Evolutionary conservation across 1,284 basidiomycete genomes (phyloP).

Genomic region (Pyrrhoderma noxium): DNA sequence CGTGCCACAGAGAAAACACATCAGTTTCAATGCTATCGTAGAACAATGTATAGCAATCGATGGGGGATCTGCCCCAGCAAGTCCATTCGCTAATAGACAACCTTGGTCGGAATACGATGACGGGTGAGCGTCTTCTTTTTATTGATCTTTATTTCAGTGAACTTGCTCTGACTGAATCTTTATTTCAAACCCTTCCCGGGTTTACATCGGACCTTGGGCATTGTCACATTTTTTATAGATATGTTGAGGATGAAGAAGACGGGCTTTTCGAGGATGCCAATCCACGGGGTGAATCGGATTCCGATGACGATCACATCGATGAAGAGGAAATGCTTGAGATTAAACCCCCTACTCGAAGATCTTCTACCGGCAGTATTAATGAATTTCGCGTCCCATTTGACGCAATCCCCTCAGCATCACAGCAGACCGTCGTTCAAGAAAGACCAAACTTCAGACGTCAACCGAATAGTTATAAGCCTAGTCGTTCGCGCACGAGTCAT

Average conservation of each 20-base stretch:
- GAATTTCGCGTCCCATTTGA: conserved; percentile 21
- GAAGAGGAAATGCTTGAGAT: conserved; percentile 64
- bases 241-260: conserved; percentile 12
- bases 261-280: conserved; percentile 12
- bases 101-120: conserved; percentile 18
- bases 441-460: conserved; percentile 10
- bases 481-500: conserved; percentile 5
- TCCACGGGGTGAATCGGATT: conserved; percentile 6
- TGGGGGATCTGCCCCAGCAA: conserved; percentile 28
- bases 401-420: conserved; percentile 21
- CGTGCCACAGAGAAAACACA: conserved; percentile 64
- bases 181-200: not conserved
- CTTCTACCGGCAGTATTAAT: conserved; percentile 24
- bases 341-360: conserved; percentile 29
- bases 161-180: conserved; percentile 7
- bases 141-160: not conserved
- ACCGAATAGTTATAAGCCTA: conserved; percentile 4
- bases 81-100: conserved; percentile 33
- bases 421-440: not conserved
- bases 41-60: conserved; percentile 97
- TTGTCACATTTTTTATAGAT: conserved; percentile 5
- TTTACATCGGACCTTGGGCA: not conserved
- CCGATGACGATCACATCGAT: conserved; percentile 31
- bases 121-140: conserved; percentile 11
- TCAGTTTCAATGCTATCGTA: conserved; percentile 97